Evolutionary conservation across 2,329 filamentous ascomycete genomes (phyloP), one percentile per base, ranked within the genome.

Genomic region (Neurospora sp.): DNA sequence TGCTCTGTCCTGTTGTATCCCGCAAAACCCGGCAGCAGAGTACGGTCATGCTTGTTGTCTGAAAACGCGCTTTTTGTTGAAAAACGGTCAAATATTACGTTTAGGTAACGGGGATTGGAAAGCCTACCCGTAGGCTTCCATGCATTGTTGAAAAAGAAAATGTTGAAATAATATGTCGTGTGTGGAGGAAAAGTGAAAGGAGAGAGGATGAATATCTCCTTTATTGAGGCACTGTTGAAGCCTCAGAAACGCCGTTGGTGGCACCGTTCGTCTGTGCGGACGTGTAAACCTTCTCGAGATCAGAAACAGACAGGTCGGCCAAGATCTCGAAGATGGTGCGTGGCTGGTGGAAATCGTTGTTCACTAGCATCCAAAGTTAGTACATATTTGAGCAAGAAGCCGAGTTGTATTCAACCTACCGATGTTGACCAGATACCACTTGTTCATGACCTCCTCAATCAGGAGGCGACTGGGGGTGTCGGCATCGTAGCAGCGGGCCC

Each of bases 351-450:
- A 99, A 99, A 79, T 99, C 93, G 78, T 99, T 99, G 84, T 99
- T 93, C 38, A 99, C 96, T 94, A 74, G 23, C n/a, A 1, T 1
- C 4, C 38, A 68, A 40, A 68, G 69, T 69, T 70, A 68, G 66
- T 66, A 67, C 33, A 67, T n/a, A 17, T 5, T 58, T 33, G 46
- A 62, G 5, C 7, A 33, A 33, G 8, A 28, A 33, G 23, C 52
- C 28, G 23, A 62, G 23, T 17, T 33, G 23, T n/a, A 23, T 33
- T 70, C 2, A 69, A 36, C 90, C 83, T 84, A 94, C 92, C 93
- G 76, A 99, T 97, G 78, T 99, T 99, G 75, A 99, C 87, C 71
- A 99, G 84, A 78, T 93, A 95, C 93, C 95, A 99, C 68, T 89
- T 89, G 72, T 95, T 90, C 88, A 97, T 96, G 72, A 98, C 85